Percentiles rank a stretch among this genome's conserved stretches.
Evolutionary conservation across 257 asterid species (phyloP).

Genomic region (Rauvolfia tetraphylla): DNA sequence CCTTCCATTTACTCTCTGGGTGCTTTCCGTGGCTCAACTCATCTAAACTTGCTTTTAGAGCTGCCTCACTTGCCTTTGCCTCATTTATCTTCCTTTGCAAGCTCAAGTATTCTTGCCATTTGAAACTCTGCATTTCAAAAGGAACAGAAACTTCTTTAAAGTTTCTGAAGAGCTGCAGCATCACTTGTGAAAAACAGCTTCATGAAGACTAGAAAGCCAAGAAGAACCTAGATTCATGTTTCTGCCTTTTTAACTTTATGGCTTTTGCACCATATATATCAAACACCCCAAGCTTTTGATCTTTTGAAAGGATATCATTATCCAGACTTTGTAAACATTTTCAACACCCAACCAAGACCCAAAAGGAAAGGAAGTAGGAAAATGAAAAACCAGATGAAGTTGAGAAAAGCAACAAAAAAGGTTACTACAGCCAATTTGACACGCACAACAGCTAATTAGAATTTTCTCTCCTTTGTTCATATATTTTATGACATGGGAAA

Average conservation of each 20-base stretch:
- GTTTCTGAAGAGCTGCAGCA: neutral
- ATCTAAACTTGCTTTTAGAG: conserved; percentile 67
- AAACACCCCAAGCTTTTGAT: too few relatives aligned
- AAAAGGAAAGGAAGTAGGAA: neutral
- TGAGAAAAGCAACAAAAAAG: neutral
- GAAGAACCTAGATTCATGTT: too few relatives aligned
- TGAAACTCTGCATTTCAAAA: conserved; percentile 60
- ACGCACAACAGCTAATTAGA: neutral
- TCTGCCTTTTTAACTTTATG: too few relatives aligned
- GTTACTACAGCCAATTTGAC: too few relatives aligned
- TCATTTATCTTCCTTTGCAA: conserved; percentile 81
- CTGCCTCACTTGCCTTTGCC: conserved; percentile 86
- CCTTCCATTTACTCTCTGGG: conserved; percentile 70
- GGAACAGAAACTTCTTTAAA: neutral
- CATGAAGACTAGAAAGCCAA: neutral
- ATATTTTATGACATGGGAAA: neutral
- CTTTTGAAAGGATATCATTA: too few relatives aligned
- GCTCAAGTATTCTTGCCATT: conserved; percentile 84
- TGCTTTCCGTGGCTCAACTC: conserved; percentile 51
- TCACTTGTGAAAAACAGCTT: neutral
- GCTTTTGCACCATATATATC: too few relatives aligned
- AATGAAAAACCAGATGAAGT: neutral
- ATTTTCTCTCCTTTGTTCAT: neutral
- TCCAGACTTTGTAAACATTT: too few relatives aligned
- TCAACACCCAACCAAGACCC: neutral